Conservation (phyloP, 2,329 filamentous ascomycete genomes). For the Ophiocordyceps australis region DNA sequence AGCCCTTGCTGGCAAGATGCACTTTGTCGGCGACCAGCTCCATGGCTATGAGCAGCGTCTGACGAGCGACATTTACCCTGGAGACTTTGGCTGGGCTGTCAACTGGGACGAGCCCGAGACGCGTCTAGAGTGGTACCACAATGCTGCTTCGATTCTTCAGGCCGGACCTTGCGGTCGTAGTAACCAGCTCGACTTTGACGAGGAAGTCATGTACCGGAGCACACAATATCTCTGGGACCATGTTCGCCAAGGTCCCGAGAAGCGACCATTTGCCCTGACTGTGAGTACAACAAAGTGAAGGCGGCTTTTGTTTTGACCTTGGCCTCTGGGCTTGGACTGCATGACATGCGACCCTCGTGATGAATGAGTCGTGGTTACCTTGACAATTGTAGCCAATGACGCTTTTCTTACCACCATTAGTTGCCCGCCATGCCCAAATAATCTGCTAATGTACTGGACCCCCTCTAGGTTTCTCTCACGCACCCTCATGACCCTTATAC, state of each 20-base stretch:
- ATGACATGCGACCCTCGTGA: too few relatives aligned
- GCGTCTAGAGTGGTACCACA: constrained; percentile 89
- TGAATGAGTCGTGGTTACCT: too few relatives aligned
- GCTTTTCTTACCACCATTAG: too few relatives aligned
- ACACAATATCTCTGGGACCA: constrained; percentile 84
- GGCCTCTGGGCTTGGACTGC: too few relatives aligned
- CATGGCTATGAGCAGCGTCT: constrained; percentile 86
- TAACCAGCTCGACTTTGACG: constrained; percentile 91
- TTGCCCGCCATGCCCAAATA: too few relatives aligned
- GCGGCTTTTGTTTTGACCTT: too few relatives aligned
- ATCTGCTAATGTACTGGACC: too few relatives aligned
- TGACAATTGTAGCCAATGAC: too few relatives aligned
- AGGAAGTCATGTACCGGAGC: constrained; percentile 87
- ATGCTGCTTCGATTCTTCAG: constrained; percentile 83
- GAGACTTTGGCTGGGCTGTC: constrained; percentile 85
- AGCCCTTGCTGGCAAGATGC: constrained; percentile 87
- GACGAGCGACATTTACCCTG: constrained; percentile 91
- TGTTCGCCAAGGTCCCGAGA: constrained; percentile 56
- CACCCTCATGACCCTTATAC: constrained; percentile 93
- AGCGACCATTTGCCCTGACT: constrained; percentile 72
- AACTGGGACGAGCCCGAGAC: constrained; percentile 86
- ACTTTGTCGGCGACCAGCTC: constrained; percentile 87
- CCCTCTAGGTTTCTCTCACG: constrained; percentile 55
- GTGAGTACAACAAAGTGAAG: constrained; percentile 11
- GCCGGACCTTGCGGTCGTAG: constrained; percentile 77